These are phyloP conservation scores for Trypanosoma boissoni DNA, from an alignment of 208 protist genomes.

Conservation along the genomic window DNA sequence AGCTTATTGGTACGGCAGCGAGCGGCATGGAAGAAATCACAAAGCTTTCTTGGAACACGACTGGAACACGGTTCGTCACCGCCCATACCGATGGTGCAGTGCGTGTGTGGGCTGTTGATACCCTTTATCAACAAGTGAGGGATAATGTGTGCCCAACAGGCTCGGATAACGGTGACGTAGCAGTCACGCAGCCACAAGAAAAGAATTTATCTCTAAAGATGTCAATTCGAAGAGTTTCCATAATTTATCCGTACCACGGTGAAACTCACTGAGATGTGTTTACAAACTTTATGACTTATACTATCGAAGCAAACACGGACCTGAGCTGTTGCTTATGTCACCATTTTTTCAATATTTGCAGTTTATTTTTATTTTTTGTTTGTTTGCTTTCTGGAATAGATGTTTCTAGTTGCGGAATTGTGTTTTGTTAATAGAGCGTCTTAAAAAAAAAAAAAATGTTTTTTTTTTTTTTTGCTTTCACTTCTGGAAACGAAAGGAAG, in stretches of 20 bases:
- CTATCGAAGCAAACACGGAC: too few species aligned
- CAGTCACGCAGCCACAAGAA: slow-evolving; percentile 8
- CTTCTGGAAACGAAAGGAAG: neutral
- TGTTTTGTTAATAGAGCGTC: too few species aligned
- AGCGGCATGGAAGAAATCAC: slow-evolving; percentile 51
- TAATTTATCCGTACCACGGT: slow-evolving; percentile 53
- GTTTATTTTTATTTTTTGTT: too few species aligned
- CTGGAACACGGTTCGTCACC: slow-evolving; percentile 77
- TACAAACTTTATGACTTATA: too few species aligned
- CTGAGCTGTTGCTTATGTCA: too few species aligned
- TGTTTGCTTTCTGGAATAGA: too few species aligned
- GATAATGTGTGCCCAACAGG: neutral
- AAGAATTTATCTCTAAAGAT: slow-evolving; percentile 31
- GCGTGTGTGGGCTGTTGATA: slow-evolving; percentile 59
- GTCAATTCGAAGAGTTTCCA: slow-evolving; percentile 43
- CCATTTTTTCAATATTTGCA: too few species aligned
- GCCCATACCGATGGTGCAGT: slow-evolving; percentile 72
- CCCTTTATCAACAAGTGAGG: slow-evolving; percentile 32
- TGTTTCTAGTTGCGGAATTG: too few species aligned
- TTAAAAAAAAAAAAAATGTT: too few species aligned
- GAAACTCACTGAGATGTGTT: neutral
- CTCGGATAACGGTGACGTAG: neutral
- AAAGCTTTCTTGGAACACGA: slow-evolving; percentile 77
- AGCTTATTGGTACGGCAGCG: slow-evolving; percentile 38
- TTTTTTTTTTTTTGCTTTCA: too few species aligned